Percentiles rank a stretch among this genome's conserved stretches.
phyloP scores from a whole-genome alignment of 2,329 filamentous ascomycete species.

The Fusarium armeniacum region DNA sequence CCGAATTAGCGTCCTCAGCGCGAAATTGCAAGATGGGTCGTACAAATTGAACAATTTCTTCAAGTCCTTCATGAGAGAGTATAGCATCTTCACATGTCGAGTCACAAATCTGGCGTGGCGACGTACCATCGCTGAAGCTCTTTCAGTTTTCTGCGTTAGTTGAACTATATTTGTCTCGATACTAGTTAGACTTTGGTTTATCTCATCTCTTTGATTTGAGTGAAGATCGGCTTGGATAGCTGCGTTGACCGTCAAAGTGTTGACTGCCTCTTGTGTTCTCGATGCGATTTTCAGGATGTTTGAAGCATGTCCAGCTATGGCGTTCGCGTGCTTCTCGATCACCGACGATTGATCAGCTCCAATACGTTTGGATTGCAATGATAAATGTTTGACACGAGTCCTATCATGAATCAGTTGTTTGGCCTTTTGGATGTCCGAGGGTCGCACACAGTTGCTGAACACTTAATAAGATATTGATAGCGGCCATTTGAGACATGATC shows the following conservation, averaged over 20 bases:
- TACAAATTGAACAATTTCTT: background rate
- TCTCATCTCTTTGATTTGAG: background rate
- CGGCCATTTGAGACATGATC: conserved; percentile 1
- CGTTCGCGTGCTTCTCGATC: background rate
- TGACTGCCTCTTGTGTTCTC: background rate
- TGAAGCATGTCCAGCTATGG: background rate
- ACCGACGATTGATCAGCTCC: background rate
- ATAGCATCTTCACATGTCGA: background rate
- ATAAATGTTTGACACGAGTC: background rate
- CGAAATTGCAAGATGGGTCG: no score
- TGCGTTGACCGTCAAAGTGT: background rate
- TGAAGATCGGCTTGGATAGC: rapidly evolving
- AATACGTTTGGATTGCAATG: background rate
- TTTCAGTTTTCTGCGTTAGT: background rate
- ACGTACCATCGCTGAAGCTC: background rate
- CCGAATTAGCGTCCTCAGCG: no score
- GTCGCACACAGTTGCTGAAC: background rate
- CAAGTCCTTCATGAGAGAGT: background rate
- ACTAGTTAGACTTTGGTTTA: background rate
- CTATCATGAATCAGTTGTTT: background rate
- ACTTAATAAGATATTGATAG: background rate
- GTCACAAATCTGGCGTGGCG: background rate
- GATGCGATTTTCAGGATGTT: background rate
- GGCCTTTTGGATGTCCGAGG: rapidly evolving
- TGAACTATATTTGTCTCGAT: background rate